Evolutionary conservation across 2,329 filamentous ascomycete species (phyloP), one percentile per base, ranked within the genome.

Genomic region (Trichoderma simmonsii): DNA sequence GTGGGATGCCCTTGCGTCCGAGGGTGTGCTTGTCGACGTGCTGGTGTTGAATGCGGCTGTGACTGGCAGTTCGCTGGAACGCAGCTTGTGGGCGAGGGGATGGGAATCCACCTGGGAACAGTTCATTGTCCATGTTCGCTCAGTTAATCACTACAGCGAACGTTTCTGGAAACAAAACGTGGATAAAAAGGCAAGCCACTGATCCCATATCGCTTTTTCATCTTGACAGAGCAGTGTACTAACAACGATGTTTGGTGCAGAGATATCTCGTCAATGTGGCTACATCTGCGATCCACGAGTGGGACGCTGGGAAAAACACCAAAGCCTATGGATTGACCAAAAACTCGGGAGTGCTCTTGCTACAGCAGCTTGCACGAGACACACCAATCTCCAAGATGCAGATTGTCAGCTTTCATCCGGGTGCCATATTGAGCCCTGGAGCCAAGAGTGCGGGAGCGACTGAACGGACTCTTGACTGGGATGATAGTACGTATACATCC

Each of bases 361-460:
- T 83, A 26, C 81, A 83, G 76, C 69, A 77, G 36, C 74, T 82
- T 21, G 80, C 81, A 9, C 67, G 75, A 4, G 79, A 81, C 18
- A 74, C 76, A 0, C 61, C 74, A 14, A 66, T 76, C 0, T 76
- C 78, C n/a, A 69, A 78, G 18, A 76, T 83, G 77, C 82, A 83
- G 71, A 70, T 84, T 32, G 39, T 83, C 51, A 81, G 73, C 72
- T 80, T 80, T 71, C 79, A 84, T 51, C 82, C 83, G 0, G 82
- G 82, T 3, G 71, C 75, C 6, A 74, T 83, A 28, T 78, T 75
- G 56, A 81, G 80, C 15, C 74, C 80, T 1, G 63, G 73, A 1
- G 77, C 76, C 1, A 63, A 71, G 71, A 67, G 43, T 1, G n/a
- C 61, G 0, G 77, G 76, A 0, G 74, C 73, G 12, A 72, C 71